These are phyloP conservation scores for Metschnikowia picachoensis DNA, from an alignment of 805 yeast genomes.

Conservation along the genomic window DNA sequence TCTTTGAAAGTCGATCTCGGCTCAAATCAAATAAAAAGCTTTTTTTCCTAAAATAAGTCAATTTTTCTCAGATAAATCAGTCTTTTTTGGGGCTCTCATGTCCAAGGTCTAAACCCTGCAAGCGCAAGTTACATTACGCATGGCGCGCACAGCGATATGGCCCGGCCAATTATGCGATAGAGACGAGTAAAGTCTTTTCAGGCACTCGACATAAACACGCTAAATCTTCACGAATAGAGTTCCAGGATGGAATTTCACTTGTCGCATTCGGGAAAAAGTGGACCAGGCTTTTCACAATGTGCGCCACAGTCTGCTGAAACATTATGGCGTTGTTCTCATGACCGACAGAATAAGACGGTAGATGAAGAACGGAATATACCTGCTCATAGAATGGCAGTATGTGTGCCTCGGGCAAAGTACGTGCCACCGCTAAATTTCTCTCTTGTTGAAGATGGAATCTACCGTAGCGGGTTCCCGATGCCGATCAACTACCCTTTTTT, in stretches of 20 bases:
- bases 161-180: too few relatives aligned
- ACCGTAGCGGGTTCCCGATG: slow-evolving; percentile 93
- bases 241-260: neutral
- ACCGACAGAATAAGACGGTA: slow-evolving; percentile 2
- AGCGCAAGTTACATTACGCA: too few relatives aligned
- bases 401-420: slow-evolving; percentile 14
- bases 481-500: slow-evolving; percentile 80
- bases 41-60: too few relatives aligned
- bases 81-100: too few relatives aligned
- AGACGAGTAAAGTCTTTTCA: too few relatives aligned
- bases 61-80: too few relatives aligned
- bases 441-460: slow-evolving; percentile 80
- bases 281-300: neutral
- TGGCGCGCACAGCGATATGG: too few relatives aligned
- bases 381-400: slow-evolving; percentile 1
- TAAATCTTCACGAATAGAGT: too few relatives aligned
- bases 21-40: too few relatives aligned
- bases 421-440: slow-evolving; percentile 94
- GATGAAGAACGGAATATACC: neutral
- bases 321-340: slow-evolving; percentile 4
- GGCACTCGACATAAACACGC: too few relatives aligned
- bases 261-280: neutral
- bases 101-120: too few relatives aligned
- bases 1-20: too few relatives aligned
- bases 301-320: neutral